Evolutionary conservation across 2,329 filamentous ascomycete genomes (phyloP).

Genomic region (Fusarium newnesense): DNA sequence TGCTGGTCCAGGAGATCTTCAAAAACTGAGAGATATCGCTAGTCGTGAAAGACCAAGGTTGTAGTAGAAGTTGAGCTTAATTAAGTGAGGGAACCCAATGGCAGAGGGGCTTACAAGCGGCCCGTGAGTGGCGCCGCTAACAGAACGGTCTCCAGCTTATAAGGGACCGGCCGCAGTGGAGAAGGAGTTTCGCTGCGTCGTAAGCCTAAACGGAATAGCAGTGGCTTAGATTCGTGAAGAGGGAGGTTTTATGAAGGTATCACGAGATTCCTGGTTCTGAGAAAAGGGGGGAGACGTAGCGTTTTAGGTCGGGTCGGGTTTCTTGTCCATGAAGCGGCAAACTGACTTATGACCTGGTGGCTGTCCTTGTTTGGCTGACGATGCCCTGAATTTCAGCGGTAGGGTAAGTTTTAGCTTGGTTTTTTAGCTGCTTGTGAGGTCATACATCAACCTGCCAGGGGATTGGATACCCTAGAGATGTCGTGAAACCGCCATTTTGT

Average conservation of each 20-base stretch:
- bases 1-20: neutral
- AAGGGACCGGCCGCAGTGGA: conserved; percentile 29
- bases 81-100: neutral
- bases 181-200: conserved; percentile 20
- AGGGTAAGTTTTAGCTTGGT: conserved; percentile 22
- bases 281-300: conserved; percentile 9
- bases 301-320: conserved; percentile 7
- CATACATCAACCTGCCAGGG: conserved; percentile 19
- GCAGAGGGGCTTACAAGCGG: conserved; percentile 24
- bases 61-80: conserved; percentile 3
- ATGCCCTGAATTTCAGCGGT: conserved; percentile 33
- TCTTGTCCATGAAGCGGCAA: neutral
- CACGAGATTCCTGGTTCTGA: neutral
- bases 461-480: conserved; percentile 22
- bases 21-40: neutral
- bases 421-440: conserved; percentile 37
- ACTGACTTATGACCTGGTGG: conserved; percentile 18
- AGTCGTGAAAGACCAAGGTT: neutral
- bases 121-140: conserved; percentile 36
- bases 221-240: conserved; percentile 13
- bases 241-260: conserved; percentile 20
- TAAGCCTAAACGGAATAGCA: conserved; percentile 21
- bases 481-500: neutral
- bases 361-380: conserved; percentile 19
- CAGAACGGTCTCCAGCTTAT: conserved; percentile 31